Evolutionary conservation across 2,329 filamentous ascomycete genomes (phyloP).

Genomic region (Aurifilum marmelostoma): DNA sequence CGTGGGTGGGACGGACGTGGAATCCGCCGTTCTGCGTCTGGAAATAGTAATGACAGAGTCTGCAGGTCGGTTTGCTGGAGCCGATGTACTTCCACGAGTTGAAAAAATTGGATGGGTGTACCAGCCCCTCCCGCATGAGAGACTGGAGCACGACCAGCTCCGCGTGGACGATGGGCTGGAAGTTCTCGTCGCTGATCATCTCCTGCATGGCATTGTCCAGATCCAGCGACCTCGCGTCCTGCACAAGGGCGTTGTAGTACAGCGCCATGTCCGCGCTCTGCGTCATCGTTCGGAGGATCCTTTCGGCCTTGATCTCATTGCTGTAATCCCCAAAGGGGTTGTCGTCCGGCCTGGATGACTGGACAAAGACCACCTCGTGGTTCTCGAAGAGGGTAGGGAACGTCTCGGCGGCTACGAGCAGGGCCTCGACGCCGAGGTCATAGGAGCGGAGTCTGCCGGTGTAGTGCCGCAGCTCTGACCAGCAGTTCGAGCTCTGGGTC

Average conservation of each 20-base stretch:
- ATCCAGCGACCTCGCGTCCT: constrained; percentile 22
- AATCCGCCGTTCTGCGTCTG: constrained; percentile 23
- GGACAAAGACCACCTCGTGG: constrained; percentile 20
- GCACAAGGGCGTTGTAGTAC: constrained; percentile 13
- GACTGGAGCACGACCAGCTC: constrained; percentile 32
- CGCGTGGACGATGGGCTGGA: constrained; percentile 31
- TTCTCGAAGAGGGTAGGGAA: constrained; percentile 29
- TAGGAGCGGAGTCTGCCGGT: constrained; percentile 14
- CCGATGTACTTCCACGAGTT: constrained; percentile 33
- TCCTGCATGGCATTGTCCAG: constrained; percentile 27
- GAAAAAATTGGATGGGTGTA: constrained; percentile 30
- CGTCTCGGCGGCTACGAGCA: neutral
- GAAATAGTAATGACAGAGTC: constrained; percentile 33
- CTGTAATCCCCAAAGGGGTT: constrained; percentile 6
- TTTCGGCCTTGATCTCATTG: constrained; percentile 23
- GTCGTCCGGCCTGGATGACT: constrained; percentile 17
- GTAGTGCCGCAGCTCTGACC: constrained; percentile 16
- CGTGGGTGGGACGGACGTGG: constrained; percentile 27
- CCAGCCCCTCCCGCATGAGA: constrained; percentile 18
- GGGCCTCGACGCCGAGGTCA: neutral
- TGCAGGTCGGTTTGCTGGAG: constrained; percentile 34
- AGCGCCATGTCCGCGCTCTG: neutral
- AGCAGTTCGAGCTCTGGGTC: constrained; percentile 19
- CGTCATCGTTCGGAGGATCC: constrained; percentile 31
- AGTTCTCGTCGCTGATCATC: neutral